Base-by-base conservation (phyloP, 1,284 basidiomycete species). In the Filobasidium uniguttulatum region DNA sequence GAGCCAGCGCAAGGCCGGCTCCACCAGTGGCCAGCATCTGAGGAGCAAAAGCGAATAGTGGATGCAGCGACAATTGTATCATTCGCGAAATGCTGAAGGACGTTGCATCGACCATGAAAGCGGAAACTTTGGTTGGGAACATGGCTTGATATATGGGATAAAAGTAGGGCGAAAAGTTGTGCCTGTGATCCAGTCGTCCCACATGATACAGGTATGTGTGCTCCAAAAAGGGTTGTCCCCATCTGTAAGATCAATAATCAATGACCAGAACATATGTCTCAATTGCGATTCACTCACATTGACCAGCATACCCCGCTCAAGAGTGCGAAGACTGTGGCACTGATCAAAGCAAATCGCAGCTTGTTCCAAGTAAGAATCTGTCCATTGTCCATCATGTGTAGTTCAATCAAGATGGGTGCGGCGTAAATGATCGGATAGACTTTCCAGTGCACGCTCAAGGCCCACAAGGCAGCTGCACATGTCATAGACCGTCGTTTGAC, bases 111-210 rank as follows among this genome's bases (percentile, higher is more conserved):
- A 41, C 23, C n/a, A 35, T 22, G 4, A 30, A 3, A 36, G 46
- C n/a, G 29, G 82, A 1, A 34, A 56, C 37, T 5, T 40, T 20
- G 8, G 46, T 28, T 22, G 52, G 49, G 56, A 62, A 61, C 38
- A 65, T 60, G 14, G 66, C 61, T 43, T 97, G 78, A 66, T 98
- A 97, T 31, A 84, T 90, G 37, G 84, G 79, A 65, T 97, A 89
- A 69, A 94, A 98, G 72, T 97, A 96, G 0, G 90, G 85, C 14
- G 88, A 89, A 69, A 99, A 98, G 68, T 99, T 99, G 71, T 98
- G 94, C 48, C 91, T 81, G 62, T 97, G 90, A 68, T 99, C 94
- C 22, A 86, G 78, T 30, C 94, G 79, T 54, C 82, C 77, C 3
- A 91, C 70, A 62, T 98, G 94, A 68, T 98, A 97, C 15, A 97